Conservation (phyloP, 31 red algal genomes). For the Bonnemaisonia californica region DNA sequence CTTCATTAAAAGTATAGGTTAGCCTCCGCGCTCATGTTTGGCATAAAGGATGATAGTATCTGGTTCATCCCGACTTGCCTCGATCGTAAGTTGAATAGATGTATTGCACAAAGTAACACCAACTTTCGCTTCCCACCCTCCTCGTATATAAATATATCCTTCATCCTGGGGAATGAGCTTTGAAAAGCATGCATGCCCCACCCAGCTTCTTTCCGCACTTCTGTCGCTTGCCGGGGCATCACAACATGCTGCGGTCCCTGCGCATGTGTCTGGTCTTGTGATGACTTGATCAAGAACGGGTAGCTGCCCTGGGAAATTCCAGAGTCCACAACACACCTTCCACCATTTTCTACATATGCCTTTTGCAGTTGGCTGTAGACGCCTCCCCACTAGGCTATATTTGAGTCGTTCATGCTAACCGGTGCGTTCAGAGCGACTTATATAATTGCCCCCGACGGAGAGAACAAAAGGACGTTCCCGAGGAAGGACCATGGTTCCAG, state of each 20-base stretch:
- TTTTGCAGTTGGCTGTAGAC: slow-evolving; percentile 3
- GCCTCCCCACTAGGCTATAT: neutral
- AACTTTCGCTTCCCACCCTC: slow-evolving; percentile 25
- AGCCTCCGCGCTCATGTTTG: slow-evolving; percentile 3
- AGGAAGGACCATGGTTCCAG: neutral
- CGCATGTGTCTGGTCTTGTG: slow-evolving; percentile 15
- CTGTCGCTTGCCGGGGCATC: slow-evolving; percentile 3
- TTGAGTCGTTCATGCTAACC: neutral
- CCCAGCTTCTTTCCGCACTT: neutral
- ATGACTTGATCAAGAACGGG: slow-evolving; percentile 21
- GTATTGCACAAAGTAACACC: neutral
- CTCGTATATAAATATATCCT: slow-evolving; percentile 25
- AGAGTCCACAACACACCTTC: slow-evolving; percentile 5
- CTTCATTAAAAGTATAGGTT: neutral
- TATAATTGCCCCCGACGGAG: neutral
- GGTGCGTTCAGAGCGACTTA: neutral
- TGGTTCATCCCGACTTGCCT: slow-evolving; percentile 13
- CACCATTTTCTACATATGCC: neutral
- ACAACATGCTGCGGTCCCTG: neutral
- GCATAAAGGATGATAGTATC: slow-evolving; percentile 6
- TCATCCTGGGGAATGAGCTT: slow-evolving; percentile 8
- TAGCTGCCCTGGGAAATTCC: neutral
- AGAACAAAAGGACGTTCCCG: neutral
- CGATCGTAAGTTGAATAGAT: too few relatives aligned
- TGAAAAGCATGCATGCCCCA: slow-evolving; percentile 21